These are phyloP conservation scores for Lagenidium giganteum DNA, from an alignment of 352 stramenopile species.

Conservation along the genomic window DNA sequence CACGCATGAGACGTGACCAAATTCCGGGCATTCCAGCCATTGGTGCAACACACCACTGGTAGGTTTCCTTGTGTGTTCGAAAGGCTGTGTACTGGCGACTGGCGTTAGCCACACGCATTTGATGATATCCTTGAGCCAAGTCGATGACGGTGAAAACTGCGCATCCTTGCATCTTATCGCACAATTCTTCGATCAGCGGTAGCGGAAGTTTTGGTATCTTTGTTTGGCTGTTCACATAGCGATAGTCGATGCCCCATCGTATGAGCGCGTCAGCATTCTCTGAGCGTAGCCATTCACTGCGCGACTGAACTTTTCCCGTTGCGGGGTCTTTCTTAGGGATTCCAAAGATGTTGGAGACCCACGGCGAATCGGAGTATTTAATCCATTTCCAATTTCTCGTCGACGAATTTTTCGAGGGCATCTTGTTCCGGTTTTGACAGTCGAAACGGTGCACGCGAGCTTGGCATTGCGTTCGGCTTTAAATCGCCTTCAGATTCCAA, in stretches of 20 bases:
- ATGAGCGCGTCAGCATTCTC: conserved; percentile 7
- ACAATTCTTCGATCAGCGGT: too few relatives aligned
- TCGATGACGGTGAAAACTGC: conserved; percentile 10
- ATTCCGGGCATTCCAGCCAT: conserved; percentile 24
- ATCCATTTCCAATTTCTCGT: conserved; percentile 15
- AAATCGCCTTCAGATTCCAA: conserved; percentile 11
- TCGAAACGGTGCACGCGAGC: conserved; percentile 7
- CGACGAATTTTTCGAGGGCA: conserved; percentile 1
- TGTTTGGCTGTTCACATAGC: conserved; percentile 11
- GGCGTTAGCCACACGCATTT: conserved; percentile 1
- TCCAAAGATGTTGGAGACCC: conserved; percentile 20
- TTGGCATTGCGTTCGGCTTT: conserved; percentile 12
- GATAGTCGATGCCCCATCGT: conserved; percentile 17
- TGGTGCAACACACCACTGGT: conserved; percentile 24
- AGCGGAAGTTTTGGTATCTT: too few relatives aligned
- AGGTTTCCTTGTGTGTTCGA: conserved; percentile 14
- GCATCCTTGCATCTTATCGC: too few relatives aligned
- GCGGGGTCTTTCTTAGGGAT: conserved; percentile 19
- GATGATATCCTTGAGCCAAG: conserved; percentile 18
- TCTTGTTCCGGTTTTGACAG: conserved; percentile 12
- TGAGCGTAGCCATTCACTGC: conserved; percentile 11
- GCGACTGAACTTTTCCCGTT: too few relatives aligned
- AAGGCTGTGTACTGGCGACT: conserved; percentile 20
- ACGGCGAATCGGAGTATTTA: conserved; percentile 19
- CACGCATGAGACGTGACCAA: conserved; percentile 24